phyloP scores from a whole-genome alignment of 2,329 filamentous ascomycete genomes.

The Aspergillus terreus region DNA sequence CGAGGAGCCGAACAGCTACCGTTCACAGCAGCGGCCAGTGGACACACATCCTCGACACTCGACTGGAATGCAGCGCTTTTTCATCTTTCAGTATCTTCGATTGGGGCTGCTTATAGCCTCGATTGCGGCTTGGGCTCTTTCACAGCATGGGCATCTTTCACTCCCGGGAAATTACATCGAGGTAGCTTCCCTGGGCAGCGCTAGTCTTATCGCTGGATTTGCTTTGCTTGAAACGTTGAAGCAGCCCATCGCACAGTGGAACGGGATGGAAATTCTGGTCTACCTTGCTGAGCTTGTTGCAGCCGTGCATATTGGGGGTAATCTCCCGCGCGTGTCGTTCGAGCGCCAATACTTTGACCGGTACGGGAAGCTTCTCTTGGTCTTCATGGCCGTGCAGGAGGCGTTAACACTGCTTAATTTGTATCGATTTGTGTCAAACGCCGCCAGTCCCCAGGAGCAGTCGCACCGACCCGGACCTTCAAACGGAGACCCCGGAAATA shows the following conservation, averaged over 20 bases:
- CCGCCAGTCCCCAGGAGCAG: constrained; percentile 5
- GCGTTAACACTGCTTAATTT: constrained; percentile 27
- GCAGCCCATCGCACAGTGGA: constrained; percentile 34
- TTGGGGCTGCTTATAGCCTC: constrained; percentile 27
- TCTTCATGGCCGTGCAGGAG: constrained; percentile 39
- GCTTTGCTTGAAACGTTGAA: constrained; percentile 37
- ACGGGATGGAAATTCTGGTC: constrained; percentile 36
- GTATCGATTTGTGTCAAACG: constrained; percentile 13
- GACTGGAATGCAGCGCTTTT: constrained; percentile 11
- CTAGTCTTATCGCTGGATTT: constrained; percentile 39
- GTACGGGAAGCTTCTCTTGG: constrained; percentile 36
- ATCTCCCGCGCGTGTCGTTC: constrained; percentile 27
- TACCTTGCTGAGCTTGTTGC: constrained; percentile 35
- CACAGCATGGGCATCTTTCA: constrained; percentile 26
- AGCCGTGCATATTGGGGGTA: constrained; percentile 35
- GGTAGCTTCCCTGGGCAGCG: constrained; percentile 34
- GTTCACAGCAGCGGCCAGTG: constrained; percentile 9
- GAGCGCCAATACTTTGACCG: constrained; percentile 35
- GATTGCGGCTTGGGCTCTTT: constrained; percentile 30
- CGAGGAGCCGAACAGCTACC: constrained; percentile 18
- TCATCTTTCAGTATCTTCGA: constrained; percentile 28
- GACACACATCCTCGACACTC: constrained; percentile 5
- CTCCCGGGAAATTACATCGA: constrained; percentile 38
- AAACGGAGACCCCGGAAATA: not conserved
- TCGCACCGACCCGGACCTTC: constrained; percentile 4